A percentile compares a stretch with the other conserved stretches of the same genome.
Evolutionary conservation across 148 eudicot species (phyloP).

Genomic region (Silene latifolia): DNA sequence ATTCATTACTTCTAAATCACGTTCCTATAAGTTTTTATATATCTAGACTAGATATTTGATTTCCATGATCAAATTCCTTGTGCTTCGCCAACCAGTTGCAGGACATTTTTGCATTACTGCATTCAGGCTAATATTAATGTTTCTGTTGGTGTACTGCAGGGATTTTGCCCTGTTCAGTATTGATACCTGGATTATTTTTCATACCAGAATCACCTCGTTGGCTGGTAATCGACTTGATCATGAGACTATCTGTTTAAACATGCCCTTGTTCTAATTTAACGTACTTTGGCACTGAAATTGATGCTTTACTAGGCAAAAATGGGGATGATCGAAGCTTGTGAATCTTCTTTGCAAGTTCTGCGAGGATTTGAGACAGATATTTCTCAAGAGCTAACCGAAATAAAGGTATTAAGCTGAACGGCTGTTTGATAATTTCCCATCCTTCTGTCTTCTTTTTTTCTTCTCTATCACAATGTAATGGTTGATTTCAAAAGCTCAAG

Average conservation of each 20-base stretch:
- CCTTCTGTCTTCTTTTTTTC: neutral
- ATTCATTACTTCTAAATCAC: neutral
- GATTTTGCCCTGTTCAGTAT: slow-evolving; percentile 57
- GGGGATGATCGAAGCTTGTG: slow-evolving; percentile 85
- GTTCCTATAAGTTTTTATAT: neutral
- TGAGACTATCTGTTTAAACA: neutral
- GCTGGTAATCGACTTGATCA: slow-evolving; percentile 55
- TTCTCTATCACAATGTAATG: too few relatives aligned
- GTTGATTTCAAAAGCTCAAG: neutral
- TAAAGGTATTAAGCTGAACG: slow-evolving; percentile 37
- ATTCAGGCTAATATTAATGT: neutral
- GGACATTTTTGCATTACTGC: neutral
- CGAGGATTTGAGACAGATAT: slow-evolving; percentile 69
- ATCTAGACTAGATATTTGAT: neutral
- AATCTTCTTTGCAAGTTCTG: slow-evolving; percentile 80
- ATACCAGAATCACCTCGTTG: slow-evolving; percentile 98
- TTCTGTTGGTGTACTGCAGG: slow-evolving; percentile 40
- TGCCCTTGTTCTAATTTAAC: neutral
- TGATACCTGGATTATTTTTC: slow-evolving; percentile 94
- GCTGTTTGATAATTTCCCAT: neutral
- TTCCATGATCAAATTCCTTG: neutral
- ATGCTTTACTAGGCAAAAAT: slow-evolving; percentile 62
- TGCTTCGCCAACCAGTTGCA: neutral
- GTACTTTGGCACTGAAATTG: slow-evolving; percentile 2
- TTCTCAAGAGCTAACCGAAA: slow-evolving; percentile 42